phyloP scores from a whole-genome alignment of 192 early-diverging fungal species.

The Podila horticola region DNA sequence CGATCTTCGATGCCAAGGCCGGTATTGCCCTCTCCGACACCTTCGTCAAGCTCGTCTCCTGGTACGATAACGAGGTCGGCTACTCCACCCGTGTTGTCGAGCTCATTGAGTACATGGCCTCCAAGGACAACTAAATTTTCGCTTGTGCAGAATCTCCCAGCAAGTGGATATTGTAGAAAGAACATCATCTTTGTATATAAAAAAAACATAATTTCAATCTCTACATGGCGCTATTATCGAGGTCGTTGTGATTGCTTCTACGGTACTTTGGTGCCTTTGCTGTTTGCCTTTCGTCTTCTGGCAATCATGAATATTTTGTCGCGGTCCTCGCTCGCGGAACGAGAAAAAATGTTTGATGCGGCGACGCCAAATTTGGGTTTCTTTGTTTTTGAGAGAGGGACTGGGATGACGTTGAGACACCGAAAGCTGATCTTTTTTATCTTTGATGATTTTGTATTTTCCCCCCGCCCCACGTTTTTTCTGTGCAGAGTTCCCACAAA shows the following conservation, averaged over 20 bases:
- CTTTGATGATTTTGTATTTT: background rate
- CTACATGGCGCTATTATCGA: no score
- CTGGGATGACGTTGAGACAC: background rate
- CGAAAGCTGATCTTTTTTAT: background rate
- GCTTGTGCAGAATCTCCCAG: no score
- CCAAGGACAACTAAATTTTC: conserved; percentile 49
- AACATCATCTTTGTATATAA: conserved; percentile 15
- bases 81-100: conserved; percentile 95
- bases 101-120: conserved; percentile 83
- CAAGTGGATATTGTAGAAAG: background rate
- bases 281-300: no score
- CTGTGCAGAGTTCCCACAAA: conserved; percentile 6
- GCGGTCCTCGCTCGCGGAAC: no score
- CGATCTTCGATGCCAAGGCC: conserved; percentile 96
- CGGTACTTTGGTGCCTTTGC: no score
- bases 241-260: no score
- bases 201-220: conserved; percentile 11
- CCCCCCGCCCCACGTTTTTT: conserved; percentile 4
- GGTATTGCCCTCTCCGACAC: conserved; percentile 97
- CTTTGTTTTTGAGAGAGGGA: background rate
- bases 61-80: conserved; percentile 94
- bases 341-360: no score
- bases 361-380: background rate
- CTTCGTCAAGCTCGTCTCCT: conserved; percentile 98
- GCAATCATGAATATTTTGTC: no score